These are phyloP conservation scores for Calonectria honghensis DNA, from an alignment of 2,329 filamentous ascomycete genomes.

Conservation along the genomic window DNA sequence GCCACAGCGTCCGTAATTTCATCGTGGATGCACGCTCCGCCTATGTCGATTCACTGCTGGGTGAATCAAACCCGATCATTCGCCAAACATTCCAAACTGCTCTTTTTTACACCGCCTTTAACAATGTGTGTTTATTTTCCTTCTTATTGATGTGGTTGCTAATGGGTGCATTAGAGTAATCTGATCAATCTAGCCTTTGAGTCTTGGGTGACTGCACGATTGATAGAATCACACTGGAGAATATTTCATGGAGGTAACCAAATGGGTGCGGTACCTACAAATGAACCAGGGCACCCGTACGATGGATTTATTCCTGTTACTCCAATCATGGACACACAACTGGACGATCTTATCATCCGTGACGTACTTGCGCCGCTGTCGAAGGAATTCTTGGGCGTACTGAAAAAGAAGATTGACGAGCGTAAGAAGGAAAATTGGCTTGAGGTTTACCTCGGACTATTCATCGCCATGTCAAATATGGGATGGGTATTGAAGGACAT, in stretches of 20 bases:
- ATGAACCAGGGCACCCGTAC: neutral
- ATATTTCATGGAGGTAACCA: neutral
- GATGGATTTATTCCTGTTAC: neutral
- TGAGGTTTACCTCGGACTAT: neutral
- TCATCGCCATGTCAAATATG: neutral
- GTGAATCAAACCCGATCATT: neutral
- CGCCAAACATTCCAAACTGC: neutral
- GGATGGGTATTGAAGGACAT: neutral
- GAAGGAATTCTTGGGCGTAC: neutral
- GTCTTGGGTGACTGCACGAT: neutral
- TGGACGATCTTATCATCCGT: neutral
- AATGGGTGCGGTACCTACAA: neutral
- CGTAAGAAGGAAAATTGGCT: neutral
- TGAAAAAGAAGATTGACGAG: neutral
- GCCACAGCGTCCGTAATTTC: neutral
- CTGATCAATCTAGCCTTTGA: neutral
- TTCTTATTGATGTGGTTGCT: neutral
- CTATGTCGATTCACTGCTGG: neutral
- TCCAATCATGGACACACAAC: neutral
- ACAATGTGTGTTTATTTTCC: neutral
- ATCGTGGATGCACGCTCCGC: neutral
- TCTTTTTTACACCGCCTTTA: neutral
- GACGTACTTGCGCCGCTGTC: neutral
- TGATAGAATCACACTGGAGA: neutral
- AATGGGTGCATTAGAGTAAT: neutral